A percentile compares a stretch with the other conserved stretches of the same genome.
Conservation (phyloP, 2,329 filamentous ascomycete genomes). For the Thermomyces lanuginosus region DNA sequence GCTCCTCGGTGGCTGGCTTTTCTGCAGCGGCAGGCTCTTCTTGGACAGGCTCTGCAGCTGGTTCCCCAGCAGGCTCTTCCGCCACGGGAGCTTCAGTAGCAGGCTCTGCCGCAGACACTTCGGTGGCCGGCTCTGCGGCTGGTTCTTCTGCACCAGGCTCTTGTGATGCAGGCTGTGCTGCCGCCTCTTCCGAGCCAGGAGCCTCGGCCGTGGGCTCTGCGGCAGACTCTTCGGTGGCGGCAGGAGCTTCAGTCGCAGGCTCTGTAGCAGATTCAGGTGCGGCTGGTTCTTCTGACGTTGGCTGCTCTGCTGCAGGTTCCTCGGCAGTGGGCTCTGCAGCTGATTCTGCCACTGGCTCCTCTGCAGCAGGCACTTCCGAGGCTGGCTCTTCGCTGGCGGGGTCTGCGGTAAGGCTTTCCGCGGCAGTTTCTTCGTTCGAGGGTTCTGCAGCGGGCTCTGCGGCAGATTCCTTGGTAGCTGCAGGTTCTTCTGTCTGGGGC, state of each 20-base stretch:
- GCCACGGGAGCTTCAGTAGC: not conserved
- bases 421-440: not conserved
- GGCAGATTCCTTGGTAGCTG: not conserved
- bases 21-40: not conserved
- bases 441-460: not conserved
- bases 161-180: constrained; percentile 1
- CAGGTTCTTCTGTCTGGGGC: not conserved
- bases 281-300: constrained; percentile 1
- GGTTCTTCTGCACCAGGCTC: constrained; percentile 1
- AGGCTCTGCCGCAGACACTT: not conserved
- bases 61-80: not conserved
- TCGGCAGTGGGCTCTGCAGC: constrained; percentile 1
- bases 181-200: not conserved
- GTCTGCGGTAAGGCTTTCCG: not conserved
- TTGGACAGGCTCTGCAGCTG: constrained; percentile 1
- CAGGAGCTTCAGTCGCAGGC: not conserved
- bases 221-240: not conserved
- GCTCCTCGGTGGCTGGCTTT: not conserved
- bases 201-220: constrained; percentile 1
- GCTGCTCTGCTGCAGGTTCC: not conserved
- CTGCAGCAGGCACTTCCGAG: not conserved
- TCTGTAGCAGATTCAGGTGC: constrained; percentile 1
- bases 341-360: not conserved
- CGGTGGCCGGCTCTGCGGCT: not conserved
- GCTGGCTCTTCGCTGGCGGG: not conserved